Conservation (phyloP, 2,329 filamentous ascomycete genomes). For the Phyllosticta citribraziliensis region DNA sequence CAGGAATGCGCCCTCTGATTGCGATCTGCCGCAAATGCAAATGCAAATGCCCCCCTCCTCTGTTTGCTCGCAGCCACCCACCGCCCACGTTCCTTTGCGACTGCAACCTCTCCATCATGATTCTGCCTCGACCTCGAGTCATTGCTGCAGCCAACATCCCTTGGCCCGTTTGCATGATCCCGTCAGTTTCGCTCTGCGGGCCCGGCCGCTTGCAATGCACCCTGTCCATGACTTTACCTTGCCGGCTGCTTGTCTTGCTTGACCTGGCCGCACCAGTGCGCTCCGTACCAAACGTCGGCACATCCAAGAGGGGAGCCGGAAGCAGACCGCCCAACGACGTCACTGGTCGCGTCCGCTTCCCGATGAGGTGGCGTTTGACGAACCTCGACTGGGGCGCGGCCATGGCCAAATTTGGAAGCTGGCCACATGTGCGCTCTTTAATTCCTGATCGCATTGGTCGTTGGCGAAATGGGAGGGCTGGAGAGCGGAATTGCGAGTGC, state of each 20-base stretch:
- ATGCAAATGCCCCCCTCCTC: not conserved
- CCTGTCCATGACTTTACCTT: not conserved
- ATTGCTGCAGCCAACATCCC: constrained; percentile 10
- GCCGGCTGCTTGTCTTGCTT: not conserved
- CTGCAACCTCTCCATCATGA: not conserved
- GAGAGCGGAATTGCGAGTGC: no score
- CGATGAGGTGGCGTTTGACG: not conserved
- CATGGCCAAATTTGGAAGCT: not conserved
- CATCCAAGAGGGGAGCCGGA: not conserved
- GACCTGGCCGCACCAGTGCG: not conserved
- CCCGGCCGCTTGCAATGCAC: constrained; percentile 7
- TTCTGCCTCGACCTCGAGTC: constrained; percentile 2
- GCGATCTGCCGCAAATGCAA: constrained; percentile 4
- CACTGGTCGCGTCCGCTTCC: not conserved
- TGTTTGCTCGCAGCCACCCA: constrained; percentile 5
- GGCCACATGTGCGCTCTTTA: not conserved
- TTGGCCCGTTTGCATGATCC: constrained; percentile 10
- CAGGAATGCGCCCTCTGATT: constrained; percentile 8
- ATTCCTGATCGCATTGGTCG: not conserved
- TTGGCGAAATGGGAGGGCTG: not conserved
- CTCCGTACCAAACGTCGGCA: constrained; percentile 1
- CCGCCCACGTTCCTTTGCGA: constrained; percentile 1
- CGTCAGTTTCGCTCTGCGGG: constrained; percentile 4
- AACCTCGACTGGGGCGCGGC: not conserved
- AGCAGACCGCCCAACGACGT: not conserved